Evolutionary conservation across 2,329 filamentous ascomycete genomes (phyloP).

Genomic region (Paramyrothecium roridum): DNA sequence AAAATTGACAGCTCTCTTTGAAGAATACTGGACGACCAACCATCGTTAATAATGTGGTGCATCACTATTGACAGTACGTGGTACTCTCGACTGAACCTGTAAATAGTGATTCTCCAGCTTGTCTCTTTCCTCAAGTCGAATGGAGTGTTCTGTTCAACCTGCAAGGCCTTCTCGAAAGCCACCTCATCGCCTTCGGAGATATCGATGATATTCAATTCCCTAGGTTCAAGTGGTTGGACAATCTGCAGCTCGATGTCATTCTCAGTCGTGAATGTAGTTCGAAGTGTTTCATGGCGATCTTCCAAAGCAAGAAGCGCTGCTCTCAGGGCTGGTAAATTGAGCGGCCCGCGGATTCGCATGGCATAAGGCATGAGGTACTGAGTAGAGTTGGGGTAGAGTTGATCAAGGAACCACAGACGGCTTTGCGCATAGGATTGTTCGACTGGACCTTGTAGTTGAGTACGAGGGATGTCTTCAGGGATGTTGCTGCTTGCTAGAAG

Average conservation of each 20-base stretch:
- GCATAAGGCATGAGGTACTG: constrained; percentile 12
- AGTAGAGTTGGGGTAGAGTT: constrained; percentile 9
- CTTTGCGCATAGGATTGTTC: constrained; percentile 13
- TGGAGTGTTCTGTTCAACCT: constrained; percentile 4
- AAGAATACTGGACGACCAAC: constrained; percentile 14
- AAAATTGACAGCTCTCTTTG: constrained; percentile 7
- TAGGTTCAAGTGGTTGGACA: constrained; percentile 2
- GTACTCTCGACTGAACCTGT: constrained; percentile 1
- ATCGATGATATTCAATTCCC: constrained; percentile 2
- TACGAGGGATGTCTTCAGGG: background rate
- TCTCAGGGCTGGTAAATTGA: constrained; percentile 5
- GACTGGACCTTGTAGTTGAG: background rate
- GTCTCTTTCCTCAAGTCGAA: constrained; percentile 8
- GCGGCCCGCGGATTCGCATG: constrained; percentile 6
- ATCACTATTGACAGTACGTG: constrained; percentile 13
- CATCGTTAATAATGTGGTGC: constrained; percentile 19
- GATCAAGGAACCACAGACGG: constrained; percentile 14
- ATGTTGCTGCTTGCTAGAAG: background rate
- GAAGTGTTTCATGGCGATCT: constrained; percentile 12
- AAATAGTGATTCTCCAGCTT: constrained; percentile 11
- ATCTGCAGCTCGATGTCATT: constrained; percentile 4
- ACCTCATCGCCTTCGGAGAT: background rate
- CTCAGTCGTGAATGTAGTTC: constrained; percentile 9
- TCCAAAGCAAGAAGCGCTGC: constrained; percentile 9
- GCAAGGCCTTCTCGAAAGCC: background rate